A percentile compares a stretch with the other conserved stretches of the same genome.
Conservation (phyloP, 2,329 filamentous ascomycete genomes). For the Aspergillus versicolor region DNA sequence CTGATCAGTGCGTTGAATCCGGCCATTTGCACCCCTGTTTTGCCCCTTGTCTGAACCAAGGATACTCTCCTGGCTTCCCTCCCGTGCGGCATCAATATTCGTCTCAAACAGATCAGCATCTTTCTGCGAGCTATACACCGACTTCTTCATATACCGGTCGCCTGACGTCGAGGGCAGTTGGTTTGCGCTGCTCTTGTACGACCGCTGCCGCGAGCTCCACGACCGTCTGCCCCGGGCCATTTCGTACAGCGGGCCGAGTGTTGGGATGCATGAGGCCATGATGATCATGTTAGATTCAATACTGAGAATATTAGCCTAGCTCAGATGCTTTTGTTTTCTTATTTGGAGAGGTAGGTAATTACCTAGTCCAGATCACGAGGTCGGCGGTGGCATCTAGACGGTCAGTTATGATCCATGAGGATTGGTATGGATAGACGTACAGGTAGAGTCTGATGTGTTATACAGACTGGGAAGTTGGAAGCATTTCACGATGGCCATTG, state of each 20-base stretch:
- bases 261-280: constrained; percentile 37
- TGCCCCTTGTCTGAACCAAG: not conserved
- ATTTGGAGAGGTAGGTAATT: not conserved
- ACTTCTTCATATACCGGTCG: not conserved
- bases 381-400: constrained; percentile 38
- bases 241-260: constrained; percentile 32
- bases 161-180: not conserved
- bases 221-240: constrained; percentile 18
- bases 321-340: no score
- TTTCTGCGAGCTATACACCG: not conserved
- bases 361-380: constrained; percentile 50
- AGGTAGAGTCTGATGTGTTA: constrained; percentile 27
- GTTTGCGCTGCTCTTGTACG: constrained; percentile 17
- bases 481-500: constrained; percentile 35
- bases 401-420: not conserved
- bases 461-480: constrained; percentile 28
- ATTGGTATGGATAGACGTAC: constrained; percentile 15
- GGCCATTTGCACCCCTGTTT: not conserved
- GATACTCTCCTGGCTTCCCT: constrained; percentile 21
- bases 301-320: constrained; percentile 5
- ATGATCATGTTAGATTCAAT: constrained; percentile 36
- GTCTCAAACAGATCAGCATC: constrained; percentile 5
- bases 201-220: constrained; percentile 6
- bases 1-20: constrained; percentile 22
- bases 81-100: not conserved